Evolutionary conservation across 1,284 basidiomycete genomes (phyloP).

Genomic region (Cystodermella granulosa): DNA sequence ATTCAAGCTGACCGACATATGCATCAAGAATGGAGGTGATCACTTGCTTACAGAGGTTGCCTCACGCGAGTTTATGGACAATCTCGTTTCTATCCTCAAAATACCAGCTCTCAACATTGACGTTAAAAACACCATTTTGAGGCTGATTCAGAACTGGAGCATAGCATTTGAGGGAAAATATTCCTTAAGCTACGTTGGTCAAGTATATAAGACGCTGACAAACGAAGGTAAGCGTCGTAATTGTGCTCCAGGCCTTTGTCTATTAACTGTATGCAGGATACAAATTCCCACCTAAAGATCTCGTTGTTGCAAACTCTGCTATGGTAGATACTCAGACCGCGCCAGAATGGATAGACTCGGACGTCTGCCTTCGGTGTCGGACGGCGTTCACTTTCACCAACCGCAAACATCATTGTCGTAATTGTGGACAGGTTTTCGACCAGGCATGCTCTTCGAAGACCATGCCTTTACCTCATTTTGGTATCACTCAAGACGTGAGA

Average conservation of each 20-base stretch:
- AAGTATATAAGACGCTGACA: constrained; percentile 75
- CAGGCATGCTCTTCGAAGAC: constrained; percentile 86
- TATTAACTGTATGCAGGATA: constrained; percentile 49
- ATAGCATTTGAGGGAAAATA: constrained; percentile 81
- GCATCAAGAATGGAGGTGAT: constrained; percentile 97
- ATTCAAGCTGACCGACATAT: constrained; percentile 78
- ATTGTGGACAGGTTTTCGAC: constrained; percentile 96
- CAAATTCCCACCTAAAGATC: constrained; percentile 78
- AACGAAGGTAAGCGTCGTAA: constrained; percentile 56
- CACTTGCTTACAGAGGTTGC: constrained; percentile 81
- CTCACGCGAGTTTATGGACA: constrained; percentile 90
- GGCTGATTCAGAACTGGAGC: constrained; percentile 89
- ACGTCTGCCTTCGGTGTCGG: constrained; percentile 90
- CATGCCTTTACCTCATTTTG: constrained; percentile 87
- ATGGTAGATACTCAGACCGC: constrained; percentile 86
- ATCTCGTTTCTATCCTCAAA: constrained; percentile 78
- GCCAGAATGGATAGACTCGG: constrained; percentile 95
- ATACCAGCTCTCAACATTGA: constrained; percentile 71
- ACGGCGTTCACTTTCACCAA: constrained; percentile 92
- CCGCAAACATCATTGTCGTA: constrained; percentile 96
- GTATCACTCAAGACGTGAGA: constrained; percentile 87
- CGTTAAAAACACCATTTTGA: constrained; percentile 77
- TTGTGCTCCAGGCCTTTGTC: background rate
- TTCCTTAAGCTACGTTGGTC: constrained; percentile 69
- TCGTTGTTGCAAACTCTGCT: constrained; percentile 61